These are phyloP conservation scores for Solanum etuberosum DNA, from an alignment of 257 asterid genomes.

Conservation along the genomic window DNA sequence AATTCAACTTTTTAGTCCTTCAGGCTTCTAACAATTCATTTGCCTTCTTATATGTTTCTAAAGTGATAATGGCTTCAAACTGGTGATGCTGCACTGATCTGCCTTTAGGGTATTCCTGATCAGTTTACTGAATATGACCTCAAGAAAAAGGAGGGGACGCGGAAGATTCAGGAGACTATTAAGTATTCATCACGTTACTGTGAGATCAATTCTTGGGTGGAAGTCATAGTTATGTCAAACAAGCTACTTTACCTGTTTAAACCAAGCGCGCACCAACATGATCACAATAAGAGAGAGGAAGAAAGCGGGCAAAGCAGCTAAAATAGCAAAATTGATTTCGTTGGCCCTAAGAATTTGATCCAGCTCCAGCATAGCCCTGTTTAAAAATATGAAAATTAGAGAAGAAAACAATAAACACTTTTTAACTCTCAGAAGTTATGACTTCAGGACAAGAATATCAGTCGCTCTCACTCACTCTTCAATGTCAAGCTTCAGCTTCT, in stretches of 20 bases:
- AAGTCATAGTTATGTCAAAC: neutral
- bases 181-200: neutral
- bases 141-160: neutral
- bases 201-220: neutral
- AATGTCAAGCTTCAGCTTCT: conserved; percentile 91
- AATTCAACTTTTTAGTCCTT: neutral
- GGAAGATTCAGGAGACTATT: neutral
- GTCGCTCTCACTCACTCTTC: conserved; percentile 68
- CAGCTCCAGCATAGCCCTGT: conserved; percentile 99
- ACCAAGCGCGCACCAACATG: conserved; percentile 86
- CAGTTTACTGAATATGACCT: neutral
- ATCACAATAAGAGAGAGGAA: conserved; percentile 64
- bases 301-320: conserved; percentile 99
- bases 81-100: neutral
- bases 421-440: conserved; percentile 4
- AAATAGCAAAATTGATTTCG: conserved; percentile 94
- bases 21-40: neutral
- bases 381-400: conserved; percentile 12
- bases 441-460: conserved; percentile 4
- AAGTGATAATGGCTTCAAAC: neutral
- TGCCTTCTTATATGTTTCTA: neutral
- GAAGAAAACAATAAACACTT: neutral
- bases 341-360: conserved; percentile 98
- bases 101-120: neutral
- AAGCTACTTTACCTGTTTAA: conserved; percentile 51